phyloP scores from a whole-genome alignment of 441 rosid species.

The Raphanus hybrid region DNA sequence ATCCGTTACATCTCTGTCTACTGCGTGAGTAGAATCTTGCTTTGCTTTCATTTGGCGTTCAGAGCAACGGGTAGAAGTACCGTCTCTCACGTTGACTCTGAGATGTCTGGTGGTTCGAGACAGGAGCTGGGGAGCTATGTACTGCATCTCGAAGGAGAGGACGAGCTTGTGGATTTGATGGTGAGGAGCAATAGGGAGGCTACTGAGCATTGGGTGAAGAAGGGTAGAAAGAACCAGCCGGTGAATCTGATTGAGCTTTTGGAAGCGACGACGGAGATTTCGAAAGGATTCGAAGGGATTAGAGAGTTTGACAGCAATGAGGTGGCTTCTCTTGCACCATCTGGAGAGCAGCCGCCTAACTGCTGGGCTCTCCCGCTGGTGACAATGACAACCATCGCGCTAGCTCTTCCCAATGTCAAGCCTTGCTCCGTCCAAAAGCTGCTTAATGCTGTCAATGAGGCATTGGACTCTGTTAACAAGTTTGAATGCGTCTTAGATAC shows the following conservation, averaged over 20 bases:
- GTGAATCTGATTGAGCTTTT: slow-evolving; percentile 57
- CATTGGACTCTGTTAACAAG: slow-evolving; percentile 54
- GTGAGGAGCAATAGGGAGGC: slow-evolving; percentile 63
- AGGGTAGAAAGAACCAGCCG: slow-evolving; percentile 64
- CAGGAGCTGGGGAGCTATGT: slow-evolving; percentile 68
- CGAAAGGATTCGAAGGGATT: slow-evolving; percentile 65
- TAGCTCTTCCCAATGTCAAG: slow-evolving; percentile 60
- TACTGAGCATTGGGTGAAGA: slow-evolving; percentile 64
- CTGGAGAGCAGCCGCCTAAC: slow-evolving; percentile 70
- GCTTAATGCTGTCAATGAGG: slow-evolving; percentile 60
- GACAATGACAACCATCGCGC: slow-evolving; percentile 75
- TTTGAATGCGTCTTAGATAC: slow-evolving; percentile 53
- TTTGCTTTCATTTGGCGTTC: slow-evolving; percentile 38
- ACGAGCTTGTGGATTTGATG: slow-evolving; percentile 62
- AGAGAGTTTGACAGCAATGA: slow-evolving; percentile 59
- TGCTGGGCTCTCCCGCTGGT: slow-evolving; percentile 85
- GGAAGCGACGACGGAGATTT: slow-evolving; percentile 49
- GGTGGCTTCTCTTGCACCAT: slow-evolving; percentile 52
- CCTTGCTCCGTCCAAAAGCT: slow-evolving; percentile 44
- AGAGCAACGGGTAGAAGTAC: neutral
- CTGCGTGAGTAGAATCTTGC: slow-evolving; percentile 49
- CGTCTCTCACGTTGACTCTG: slow-evolving; percentile 28
- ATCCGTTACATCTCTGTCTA: slow-evolving; percentile 60
- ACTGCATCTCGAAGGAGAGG: slow-evolving; percentile 89
- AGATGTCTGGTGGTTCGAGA: slow-evolving; percentile 37